phyloP scores from a whole-genome alignment of 2,329 filamentous ascomycete species.

The Sarocladium strictum region DNA sequence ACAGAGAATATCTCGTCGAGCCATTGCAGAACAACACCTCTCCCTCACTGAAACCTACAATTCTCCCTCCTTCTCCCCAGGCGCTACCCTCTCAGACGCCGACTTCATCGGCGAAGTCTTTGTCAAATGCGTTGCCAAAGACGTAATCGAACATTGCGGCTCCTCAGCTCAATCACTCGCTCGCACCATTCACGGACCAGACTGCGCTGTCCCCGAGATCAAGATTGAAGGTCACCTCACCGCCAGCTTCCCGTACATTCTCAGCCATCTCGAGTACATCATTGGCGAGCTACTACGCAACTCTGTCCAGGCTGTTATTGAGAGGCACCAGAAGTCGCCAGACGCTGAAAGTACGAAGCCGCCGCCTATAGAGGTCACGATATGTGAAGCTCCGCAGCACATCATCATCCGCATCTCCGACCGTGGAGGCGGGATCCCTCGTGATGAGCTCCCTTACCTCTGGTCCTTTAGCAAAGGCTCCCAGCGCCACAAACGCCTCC shows the following conservation, averaged over 20 bases:
- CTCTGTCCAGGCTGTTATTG: constrained; percentile 86
- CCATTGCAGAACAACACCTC: constrained; percentile 96
- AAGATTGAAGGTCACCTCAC: constrained; percentile 77
- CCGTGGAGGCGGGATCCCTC: constrained; percentile 84
- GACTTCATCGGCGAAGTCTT: constrained; percentile 97
- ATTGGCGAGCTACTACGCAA: constrained; percentile 92
- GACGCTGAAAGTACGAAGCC: constrained; percentile 33
- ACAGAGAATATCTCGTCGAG: constrained; percentile 85
- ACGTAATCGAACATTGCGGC: constrained; percentile 81
- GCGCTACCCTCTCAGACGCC: constrained; percentile 62
- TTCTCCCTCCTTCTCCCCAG: constrained; percentile 81
- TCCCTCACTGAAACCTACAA: constrained; percentile 92
- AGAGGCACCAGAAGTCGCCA: constrained; percentile 51
- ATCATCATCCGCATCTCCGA: constrained; percentile 96
- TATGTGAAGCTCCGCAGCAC: constrained; percentile 90
- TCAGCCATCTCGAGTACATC: constrained; percentile 95
- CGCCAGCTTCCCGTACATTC: constrained; percentile 92
- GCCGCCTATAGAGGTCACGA: constrained; percentile 85
- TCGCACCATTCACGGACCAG: constrained; percentile 65
- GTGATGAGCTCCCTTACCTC: constrained; percentile 77
- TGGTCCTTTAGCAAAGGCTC: constrained; percentile 98
- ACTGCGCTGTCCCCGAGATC: constrained; percentile 71
- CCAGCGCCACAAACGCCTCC: constrained; percentile 67
- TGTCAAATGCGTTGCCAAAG: constrained; percentile 82
- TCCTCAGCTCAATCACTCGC: constrained; percentile 69